Base-by-base conservation (phyloP, 805 yeast species). In the Maudiozyma saulgeensis region DNA sequence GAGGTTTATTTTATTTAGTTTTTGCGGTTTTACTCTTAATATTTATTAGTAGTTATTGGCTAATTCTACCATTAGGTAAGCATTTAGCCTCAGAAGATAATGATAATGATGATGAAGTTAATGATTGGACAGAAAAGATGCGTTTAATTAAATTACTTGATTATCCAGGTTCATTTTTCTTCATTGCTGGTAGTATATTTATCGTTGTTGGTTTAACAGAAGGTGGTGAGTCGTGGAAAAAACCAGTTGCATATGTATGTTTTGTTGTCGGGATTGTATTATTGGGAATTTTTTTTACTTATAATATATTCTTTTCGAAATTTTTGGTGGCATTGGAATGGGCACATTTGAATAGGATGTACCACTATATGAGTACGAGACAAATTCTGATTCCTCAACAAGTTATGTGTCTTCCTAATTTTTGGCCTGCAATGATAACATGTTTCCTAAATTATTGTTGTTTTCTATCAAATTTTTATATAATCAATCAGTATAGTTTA, bases 171-270 rank as follows among this genome's bases (percentile, higher is more conserved):
- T 42, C 44, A 4, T n/a, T 42, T 6, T 13, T 42, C 6, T 42
- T 42, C 9, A 42, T 42, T 42, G 44, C 44, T 8, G 44, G 44
- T 16, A 28, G 37, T 26, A 42, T 42, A 16, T 42, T 42, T 16
- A 19, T 42, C 6, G 44, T 42, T n/a, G 44, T 42, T 6, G 44
- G 44, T 28, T 15, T 42, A n/a, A 42, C 44, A 16, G 44, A 42
- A 31, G 44, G 44, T 28, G 44, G 44, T 42, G 44, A 42, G 15
- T 42, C 44, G 4, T 42, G 44, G 44, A 42, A 42, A 18, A 42
- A 28, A 15, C 44, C 44, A 7, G 44, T 42, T n/a, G 35, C 44
- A 15, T 42, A 42, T 28, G 44, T 42, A 12, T 42, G 44, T 19
- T 28, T 42, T 21, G 5, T 42, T 28, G 26, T 42, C 5, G 44